A percentile compares a stretch with the other conserved stretches of the same genome.
Conservation (phyloP, 768 basidiomycete genomes). For the Termitomyces titanicus region DNA sequence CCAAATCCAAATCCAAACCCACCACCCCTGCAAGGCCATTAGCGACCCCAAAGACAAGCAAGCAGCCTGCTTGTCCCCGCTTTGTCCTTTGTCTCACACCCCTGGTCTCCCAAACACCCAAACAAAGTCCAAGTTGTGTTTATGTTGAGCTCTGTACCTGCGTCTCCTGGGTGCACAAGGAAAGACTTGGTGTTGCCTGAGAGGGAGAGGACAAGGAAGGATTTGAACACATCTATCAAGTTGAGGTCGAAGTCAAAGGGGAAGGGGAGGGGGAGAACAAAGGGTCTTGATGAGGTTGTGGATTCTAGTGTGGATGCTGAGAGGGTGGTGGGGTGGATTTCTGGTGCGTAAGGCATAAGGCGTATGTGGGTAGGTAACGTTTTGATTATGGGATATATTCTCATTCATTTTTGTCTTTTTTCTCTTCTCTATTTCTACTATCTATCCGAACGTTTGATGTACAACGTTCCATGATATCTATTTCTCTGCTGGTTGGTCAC, state of each 20-base stretch:
- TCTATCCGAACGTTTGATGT: not conserved
- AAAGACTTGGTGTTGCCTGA: slow-evolving; percentile 4
- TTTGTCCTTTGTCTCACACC: too few species aligned
- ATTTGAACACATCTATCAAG: slow-evolving; percentile 4
- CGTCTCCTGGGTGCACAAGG: not conserved
- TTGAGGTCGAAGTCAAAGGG: slow-evolving; percentile 5
- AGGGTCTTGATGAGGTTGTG: slow-evolving; percentile 26
- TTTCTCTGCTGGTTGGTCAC: not conserved
- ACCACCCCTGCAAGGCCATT: too few species aligned
- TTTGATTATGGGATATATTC: too few species aligned
- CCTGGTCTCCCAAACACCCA: too few species aligned
- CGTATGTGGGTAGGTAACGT: too few species aligned
- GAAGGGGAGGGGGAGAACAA: slow-evolving; percentile 12
- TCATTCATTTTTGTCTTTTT: too few species aligned
- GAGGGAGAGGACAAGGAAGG: slow-evolving; percentile 1
- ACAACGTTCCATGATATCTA: not conserved
- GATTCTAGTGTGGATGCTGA: slow-evolving; percentile 34
- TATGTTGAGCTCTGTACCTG: too few species aligned
- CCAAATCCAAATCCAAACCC: too few species aligned
- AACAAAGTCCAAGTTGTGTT: too few species aligned
- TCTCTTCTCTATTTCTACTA: not conserved
- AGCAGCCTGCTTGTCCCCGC: too few species aligned
- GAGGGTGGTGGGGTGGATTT: slow-evolving; percentile 1
- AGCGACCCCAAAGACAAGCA: too few species aligned
- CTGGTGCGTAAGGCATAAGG: not conserved